These are phyloP conservation scores for Multifurca ochricompacta DNA, from an alignment of 768 basidiomycete species.

Conservation along the genomic window DNA sequence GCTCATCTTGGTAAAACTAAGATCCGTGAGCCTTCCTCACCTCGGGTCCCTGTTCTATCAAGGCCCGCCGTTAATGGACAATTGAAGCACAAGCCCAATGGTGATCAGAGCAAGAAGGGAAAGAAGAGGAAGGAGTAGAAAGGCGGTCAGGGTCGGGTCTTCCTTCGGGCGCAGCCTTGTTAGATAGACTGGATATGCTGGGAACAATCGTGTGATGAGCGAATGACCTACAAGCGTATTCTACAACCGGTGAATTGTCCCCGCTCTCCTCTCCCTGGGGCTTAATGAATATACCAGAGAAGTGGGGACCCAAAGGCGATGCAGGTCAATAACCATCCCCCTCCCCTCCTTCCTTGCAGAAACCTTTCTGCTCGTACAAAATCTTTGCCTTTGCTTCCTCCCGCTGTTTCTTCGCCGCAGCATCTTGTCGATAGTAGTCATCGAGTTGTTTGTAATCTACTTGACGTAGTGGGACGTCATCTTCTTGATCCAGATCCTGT, in stretches of 20 bases:
- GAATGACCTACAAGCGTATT: slow-evolving; percentile 22
- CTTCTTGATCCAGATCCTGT: slow-evolving; percentile 89
- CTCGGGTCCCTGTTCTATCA: slow-evolving; percentile 21
- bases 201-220: not conserved
- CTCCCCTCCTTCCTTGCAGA: slow-evolving; percentile 92
- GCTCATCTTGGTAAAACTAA: slow-evolving; percentile 6
- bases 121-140: slow-evolving; percentile 21
- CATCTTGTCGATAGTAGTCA: slow-evolving; percentile 64
- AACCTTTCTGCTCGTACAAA: slow-evolving; percentile 77
- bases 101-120: slow-evolving; percentile 20
- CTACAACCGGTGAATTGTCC: slow-evolving; percentile 23
- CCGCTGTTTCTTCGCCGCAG: slow-evolving; percentile 65
- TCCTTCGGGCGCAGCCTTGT: not conserved
- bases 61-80: slow-evolving; percentile 28
- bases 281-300: slow-evolving; percentile 35
- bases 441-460: slow-evolving; percentile 66
- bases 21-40: slow-evolving; percentile 10
- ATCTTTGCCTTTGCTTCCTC: slow-evolving; percentile 81
- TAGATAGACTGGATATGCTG: not conserved
- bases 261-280: slow-evolving; percentile 23
- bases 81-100: slow-evolving; percentile 17
- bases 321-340: slow-evolving; percentile 80
- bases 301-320: not conserved
- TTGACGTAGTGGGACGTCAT: slow-evolving; percentile 72
- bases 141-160: not conserved